Conservation (phyloP, 257 asterid species). For the Solanum megistacrolobum region DNA sequence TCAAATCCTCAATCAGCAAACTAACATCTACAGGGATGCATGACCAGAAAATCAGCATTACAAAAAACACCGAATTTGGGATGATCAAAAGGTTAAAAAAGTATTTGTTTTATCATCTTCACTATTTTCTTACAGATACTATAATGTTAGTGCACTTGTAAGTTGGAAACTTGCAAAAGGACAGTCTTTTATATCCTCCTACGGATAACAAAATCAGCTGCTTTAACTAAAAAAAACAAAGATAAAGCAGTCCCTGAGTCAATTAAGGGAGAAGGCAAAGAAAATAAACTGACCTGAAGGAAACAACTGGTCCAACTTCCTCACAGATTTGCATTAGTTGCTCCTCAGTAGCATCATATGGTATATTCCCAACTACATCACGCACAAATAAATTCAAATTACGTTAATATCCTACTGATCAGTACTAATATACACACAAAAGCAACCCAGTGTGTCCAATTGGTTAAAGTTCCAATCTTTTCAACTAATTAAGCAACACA, state of each 20-base stretch:
- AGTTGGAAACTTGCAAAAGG: neutral
- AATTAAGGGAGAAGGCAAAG: neutral
- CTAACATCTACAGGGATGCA: neutral
- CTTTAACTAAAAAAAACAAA: neutral
- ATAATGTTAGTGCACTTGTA: neutral
- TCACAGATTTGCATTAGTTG: slow-evolving; percentile 82
- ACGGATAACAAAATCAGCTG: neutral
- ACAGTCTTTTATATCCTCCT: neutral
- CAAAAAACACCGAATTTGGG: neutral
- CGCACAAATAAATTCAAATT: neutral
- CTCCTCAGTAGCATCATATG: slow-evolving; percentile 91
- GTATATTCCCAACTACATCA: slow-evolving; percentile 82
- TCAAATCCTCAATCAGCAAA: neutral
- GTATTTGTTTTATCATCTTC: neutral
- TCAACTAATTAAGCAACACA: neutral
- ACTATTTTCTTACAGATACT: neutral
- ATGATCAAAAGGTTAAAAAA: neutral
- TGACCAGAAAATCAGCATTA: neutral
- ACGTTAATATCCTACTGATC: neutral
- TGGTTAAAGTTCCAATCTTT: neutral
- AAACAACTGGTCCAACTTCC: slow-evolving; percentile 94
- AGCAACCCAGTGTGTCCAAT: neutral
- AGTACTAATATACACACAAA: neutral
- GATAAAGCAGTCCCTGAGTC: neutral
- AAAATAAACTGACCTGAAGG: slow-evolving; percentile 57